A percentile compares a stretch with the other conserved stretches of the same genome.
Conservation (phyloP, 2,329 filamentous ascomycete genomes). For the Paramyrothecium sp. region DNA sequence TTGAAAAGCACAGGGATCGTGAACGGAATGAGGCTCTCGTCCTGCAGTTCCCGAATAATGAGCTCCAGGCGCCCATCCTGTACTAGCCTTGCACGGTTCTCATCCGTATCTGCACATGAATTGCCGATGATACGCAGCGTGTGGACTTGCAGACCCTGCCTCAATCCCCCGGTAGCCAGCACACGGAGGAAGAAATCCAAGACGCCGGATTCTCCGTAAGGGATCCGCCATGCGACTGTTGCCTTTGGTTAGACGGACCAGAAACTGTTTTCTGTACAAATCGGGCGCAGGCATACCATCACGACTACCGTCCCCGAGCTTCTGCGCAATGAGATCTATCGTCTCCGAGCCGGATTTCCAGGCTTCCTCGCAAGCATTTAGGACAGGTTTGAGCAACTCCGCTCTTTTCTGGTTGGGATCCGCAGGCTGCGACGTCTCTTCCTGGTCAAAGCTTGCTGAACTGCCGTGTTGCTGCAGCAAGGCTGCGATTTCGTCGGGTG, state of each 20-base stretch:
- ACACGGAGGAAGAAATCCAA: conserved; percentile 54
- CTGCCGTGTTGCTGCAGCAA: conserved; percentile 33
- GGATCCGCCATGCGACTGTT: conserved; percentile 53
- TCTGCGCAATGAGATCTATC: conserved; percentile 47
- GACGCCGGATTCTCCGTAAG: conserved; percentile 57
- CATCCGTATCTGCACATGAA: conserved; percentile 62
- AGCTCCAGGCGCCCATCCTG: conserved; percentile 43
- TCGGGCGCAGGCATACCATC: conserved; percentile 42
- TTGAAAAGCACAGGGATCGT: conserved; percentile 62
- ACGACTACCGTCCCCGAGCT: conserved; percentile 54
- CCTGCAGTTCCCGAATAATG: conserved; percentile 46
- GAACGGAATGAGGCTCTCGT: conserved; percentile 48
- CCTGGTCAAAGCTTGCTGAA: conserved; percentile 18
- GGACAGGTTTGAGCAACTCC: conserved; percentile 32
- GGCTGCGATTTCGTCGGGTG: conserved; percentile 33
- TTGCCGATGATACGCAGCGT: conserved; percentile 59
- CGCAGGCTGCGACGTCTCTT: conserved; percentile 20
- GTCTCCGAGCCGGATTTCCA: conserved; percentile 38
- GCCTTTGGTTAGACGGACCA: neutral
- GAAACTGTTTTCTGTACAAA: neutral
- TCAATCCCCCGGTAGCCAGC: conserved; percentile 35
- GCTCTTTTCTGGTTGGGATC: conserved; percentile 21
- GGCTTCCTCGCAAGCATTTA: conserved; percentile 36
- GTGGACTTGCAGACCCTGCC: conserved; percentile 48
- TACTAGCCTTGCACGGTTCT: conserved; percentile 57